Percentiles rank a stretch among this genome's conserved stretches.
These are phyloP conservation scores for Fraxinus dipetala DNA, from an alignment of 305 asterid genomes.

Conservation along the genomic window DNA sequence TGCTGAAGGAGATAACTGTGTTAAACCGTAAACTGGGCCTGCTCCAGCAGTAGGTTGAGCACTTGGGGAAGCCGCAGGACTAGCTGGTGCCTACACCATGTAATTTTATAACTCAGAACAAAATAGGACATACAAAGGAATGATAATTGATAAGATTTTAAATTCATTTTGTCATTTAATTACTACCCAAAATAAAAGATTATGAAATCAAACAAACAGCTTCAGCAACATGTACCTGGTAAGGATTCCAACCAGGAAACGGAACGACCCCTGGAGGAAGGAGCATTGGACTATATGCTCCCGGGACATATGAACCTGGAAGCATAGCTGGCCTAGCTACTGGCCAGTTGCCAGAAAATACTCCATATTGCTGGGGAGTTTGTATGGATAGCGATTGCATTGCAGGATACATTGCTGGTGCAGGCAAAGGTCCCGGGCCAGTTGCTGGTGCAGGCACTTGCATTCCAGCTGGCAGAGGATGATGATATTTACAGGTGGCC, in stretches of 20 bases:
- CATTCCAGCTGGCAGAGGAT: slow-evolving; percentile 72
- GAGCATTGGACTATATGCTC: slow-evolving; percentile 74
- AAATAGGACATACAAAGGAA: not conserved
- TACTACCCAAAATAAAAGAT: not conserved
- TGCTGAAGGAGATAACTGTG: slow-evolving; percentile 80
- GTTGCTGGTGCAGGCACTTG: slow-evolving; percentile 43
- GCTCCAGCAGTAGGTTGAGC: slow-evolving; percentile 58
- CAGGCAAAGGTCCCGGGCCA: slow-evolving; percentile 46
- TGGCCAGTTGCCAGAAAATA: slow-evolving; percentile 82
- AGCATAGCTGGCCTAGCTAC: slow-evolving; percentile 73
- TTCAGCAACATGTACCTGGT: slow-evolving; percentile 49
- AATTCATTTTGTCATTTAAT: not conserved
- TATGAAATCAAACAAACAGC: slow-evolving; percentile 17
- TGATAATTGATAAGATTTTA: not conserved
- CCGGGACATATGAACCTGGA: slow-evolving; percentile 77
- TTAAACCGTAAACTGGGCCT: slow-evolving; percentile 54
- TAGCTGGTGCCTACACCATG: slow-evolving; percentile 54
- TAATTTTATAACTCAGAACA: slow-evolving; percentile 21
- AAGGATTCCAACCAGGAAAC: slow-evolving; percentile 79
- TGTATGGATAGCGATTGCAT: slow-evolving; percentile 49
- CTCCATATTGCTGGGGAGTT: slow-evolving; percentile 82
- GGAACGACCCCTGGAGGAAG: slow-evolving; percentile 82
- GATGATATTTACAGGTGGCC: slow-evolving; percentile 85
- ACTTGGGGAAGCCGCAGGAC: slow-evolving; percentile 55
- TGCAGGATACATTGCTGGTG: slow-evolving; percentile 59